phyloP scores from a whole-genome alignment of 2,329 filamentous ascomycete genomes.

The Cercospora brassicicola region DNA sequence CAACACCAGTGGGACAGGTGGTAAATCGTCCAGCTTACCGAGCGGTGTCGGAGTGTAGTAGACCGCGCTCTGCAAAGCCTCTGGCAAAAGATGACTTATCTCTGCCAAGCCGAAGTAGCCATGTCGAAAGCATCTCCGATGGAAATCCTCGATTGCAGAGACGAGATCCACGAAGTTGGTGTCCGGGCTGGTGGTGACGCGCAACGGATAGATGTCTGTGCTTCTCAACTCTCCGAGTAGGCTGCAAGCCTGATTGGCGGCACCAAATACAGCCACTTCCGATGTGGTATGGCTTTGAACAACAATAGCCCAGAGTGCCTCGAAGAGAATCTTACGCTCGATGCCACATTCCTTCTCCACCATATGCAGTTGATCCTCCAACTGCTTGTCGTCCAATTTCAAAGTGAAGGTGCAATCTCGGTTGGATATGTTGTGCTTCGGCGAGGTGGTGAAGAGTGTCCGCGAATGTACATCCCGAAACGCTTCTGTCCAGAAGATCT shows the following conservation, averaged over 20 bases:
- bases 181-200: neutral
- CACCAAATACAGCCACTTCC: neutral
- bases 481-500: neutral
- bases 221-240: neutral
- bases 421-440: neutral
- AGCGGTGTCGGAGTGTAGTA: neutral
- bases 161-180: neutral
- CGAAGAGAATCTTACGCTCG: neutral
- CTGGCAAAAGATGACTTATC: neutral
- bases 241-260: constrained; percentile 4
- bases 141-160: neutral
- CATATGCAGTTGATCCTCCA: neutral
- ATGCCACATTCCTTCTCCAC: constrained; percentile 1
- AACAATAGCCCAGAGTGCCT: constrained; percentile 1
- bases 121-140: neutral
- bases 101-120: neutral
- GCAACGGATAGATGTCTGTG: neutral
- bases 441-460: neutral
- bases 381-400: neutral
- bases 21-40: neutral
- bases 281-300: neutral
- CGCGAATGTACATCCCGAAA: neutral
- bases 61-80: neutral
- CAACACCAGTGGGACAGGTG: neutral
- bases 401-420: neutral